Evolutionary conservation across 352 stramenopile genomes (phyloP), one percentile per base, ranked within the genome.

Genomic region (Phytophthora hybrid): DNA sequence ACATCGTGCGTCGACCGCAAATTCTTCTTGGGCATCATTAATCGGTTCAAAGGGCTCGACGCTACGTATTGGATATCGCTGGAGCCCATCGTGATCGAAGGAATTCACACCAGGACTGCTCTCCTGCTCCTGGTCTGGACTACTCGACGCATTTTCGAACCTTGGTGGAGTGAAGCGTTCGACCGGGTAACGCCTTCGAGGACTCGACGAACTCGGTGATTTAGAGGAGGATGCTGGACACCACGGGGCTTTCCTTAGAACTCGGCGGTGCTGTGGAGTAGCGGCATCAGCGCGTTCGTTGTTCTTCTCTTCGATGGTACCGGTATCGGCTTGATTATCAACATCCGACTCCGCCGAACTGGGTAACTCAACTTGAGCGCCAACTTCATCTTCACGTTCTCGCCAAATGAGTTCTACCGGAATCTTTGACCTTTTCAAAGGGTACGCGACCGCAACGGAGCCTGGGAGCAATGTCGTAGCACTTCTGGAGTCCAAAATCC

Each of bases 191-290:
- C 49, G 29, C 16, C 74, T 70, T 55, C 57, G 58, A 64, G 51
- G 51, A 44, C 58, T 69, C 9, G 23, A 32, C n/a, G 53, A 59
- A 18, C 26, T 73, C 8, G 58, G 37, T 34, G 59, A 57, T 29
- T 61, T 62, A 10, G 72, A 63, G 23, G 55, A 77, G 0, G 80
- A 83, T 1, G 84, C 80, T 26, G 84, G 82, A 46, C 74, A 85
- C 84, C 84, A 92, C 3, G 78, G 72, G 10, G 63, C 62, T 34
- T 71, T 77, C 47, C 68, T 69, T 13, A 32, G 21, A 32, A 46
- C 52, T 78, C 71, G 8, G 52, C 23, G 9, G 46, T 21, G 34
- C 37, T 34, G 52, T 47, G 13, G 31, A 32, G 18, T 47, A 41
- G 46, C 1, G 1, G 34, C 5, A 41, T 41, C 11, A 16, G 10